A percentile compares a stretch with the other conserved stretches of the same genome.
These are phyloP conservation scores for Lactarius indigo DNA, from an alignment of 768 basidiomycete species.

Conservation along the genomic window DNA sequence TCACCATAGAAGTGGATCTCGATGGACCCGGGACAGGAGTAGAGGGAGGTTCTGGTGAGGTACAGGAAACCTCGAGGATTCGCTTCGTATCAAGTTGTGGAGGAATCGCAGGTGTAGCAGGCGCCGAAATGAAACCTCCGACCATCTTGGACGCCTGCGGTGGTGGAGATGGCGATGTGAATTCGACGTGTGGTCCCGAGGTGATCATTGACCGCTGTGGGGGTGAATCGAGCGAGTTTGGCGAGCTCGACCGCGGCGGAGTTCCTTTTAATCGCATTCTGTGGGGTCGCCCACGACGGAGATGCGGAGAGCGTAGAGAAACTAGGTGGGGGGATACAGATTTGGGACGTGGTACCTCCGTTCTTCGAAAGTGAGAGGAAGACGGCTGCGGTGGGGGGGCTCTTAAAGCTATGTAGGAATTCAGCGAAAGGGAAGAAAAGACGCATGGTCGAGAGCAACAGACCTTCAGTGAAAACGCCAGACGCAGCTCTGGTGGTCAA, in stretches of 20 bases:
- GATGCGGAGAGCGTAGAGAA: constrained; percentile 3
- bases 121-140: neutral
- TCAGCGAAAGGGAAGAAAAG: neutral
- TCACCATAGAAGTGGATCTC: neutral
- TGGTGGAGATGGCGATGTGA: neutral
- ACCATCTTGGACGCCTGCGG: neutral
- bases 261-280: constrained; percentile 11
- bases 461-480: constrained; percentile 20
- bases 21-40: constrained; percentile 15
- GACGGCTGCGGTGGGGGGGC: constrained; percentile 2
- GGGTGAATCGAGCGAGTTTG: neutral
- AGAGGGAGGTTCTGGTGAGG: constrained; percentile 2
- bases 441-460: neutral
- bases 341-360: neutral
- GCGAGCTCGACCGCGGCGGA: neutral
- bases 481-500: constrained; percentile 16
- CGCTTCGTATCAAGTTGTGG: neutral
- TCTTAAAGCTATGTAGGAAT: constrained; percentile 8
- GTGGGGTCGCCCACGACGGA: constrained; percentile 8
- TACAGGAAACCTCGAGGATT: neutral
- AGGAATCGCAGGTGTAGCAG: neutral
- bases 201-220: neutral
- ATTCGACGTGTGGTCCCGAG: neutral
- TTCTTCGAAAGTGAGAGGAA: neutral
- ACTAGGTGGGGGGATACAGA: neutral